Percentiles rank a stretch among this genome's conserved stretches.
Conservation (phyloP, 2,329 filamentous ascomycete species). For the Phyllosticta ampelicida region DNA sequence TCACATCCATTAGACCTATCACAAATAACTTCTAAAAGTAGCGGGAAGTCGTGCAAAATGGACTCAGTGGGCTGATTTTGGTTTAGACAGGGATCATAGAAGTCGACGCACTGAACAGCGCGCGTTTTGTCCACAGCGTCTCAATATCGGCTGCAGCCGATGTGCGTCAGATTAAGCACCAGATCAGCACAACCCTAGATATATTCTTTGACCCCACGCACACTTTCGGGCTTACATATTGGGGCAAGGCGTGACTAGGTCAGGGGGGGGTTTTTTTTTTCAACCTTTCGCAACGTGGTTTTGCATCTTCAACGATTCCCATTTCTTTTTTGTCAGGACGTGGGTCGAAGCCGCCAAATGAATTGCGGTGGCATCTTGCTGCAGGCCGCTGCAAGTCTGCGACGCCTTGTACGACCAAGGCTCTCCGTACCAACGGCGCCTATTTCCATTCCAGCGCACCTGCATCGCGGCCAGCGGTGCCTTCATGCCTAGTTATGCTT, state of each 20-base stretch:
- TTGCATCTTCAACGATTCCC: background rate
- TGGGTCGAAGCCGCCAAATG: background rate
- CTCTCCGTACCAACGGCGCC: background rate
- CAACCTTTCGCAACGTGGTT: background rate
- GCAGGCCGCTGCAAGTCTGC: background rate
- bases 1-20: background rate
- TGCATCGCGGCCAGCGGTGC: background rate
- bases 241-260: background rate
- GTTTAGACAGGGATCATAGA: background rate
- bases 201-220: background rate
- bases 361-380: background rate
- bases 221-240: background rate
- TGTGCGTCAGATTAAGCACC: background rate
- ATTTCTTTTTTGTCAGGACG: background rate
- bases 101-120: background rate
- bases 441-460: constrained; percentile 7
- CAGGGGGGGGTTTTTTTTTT: background rate
- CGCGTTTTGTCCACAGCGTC: background rate
- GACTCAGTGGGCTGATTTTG: background rate
- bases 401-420: background rate
- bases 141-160: background rate
- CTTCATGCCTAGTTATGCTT: background rate
- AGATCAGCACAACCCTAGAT: background rate
- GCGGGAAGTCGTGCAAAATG: background rate
- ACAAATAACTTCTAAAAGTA: background rate